phyloP scores from a whole-genome alignment of 139 green algal genomes.

The Protoeuglena noctilucae region DNA sequence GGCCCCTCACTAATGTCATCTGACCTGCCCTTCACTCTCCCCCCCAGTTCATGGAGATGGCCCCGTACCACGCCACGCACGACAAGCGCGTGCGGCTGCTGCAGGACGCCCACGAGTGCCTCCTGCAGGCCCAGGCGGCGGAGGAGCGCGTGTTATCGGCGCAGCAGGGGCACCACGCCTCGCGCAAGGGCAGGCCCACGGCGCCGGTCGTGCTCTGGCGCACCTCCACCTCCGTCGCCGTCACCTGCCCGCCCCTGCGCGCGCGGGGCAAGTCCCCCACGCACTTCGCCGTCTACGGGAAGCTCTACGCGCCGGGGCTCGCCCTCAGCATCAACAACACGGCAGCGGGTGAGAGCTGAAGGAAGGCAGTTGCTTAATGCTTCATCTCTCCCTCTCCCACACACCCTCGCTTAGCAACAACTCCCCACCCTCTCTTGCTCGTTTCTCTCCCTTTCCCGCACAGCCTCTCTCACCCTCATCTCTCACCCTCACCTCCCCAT shows the following conservation, averaged over 20 bases:
- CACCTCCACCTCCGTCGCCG: neutral
- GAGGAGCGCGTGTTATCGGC: neutral
- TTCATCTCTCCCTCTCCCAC: too few relatives aligned
- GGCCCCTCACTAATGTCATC: neutral
- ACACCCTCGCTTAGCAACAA: too few relatives aligned
- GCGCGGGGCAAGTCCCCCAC: neutral
- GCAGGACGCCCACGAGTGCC: neutral
- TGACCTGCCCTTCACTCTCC: too few relatives aligned
- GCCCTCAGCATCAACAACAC: neutral
- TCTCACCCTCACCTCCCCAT: too few relatives aligned
- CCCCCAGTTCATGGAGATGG: neutral
- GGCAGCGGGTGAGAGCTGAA: too few relatives aligned
- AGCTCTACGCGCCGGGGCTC: neutral
- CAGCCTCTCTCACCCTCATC: too few relatives aligned
- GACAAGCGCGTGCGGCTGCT: neutral
- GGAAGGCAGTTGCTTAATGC: too few relatives aligned
- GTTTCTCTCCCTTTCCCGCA: too few relatives aligned
- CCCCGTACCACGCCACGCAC: neutral
- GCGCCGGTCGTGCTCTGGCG: neutral
- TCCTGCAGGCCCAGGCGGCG: neutral
- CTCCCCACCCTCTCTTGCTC: too few relatives aligned
- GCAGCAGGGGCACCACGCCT: neutral
- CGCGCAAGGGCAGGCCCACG: neutral
- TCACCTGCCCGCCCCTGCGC: neutral
- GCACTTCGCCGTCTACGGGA: neutral